Percentiles rank a stretch among this genome's conserved stretches.
phyloP scores from a whole-genome alignment of 1,139 yeast species.

The Suhomyces choctaworum region DNA sequence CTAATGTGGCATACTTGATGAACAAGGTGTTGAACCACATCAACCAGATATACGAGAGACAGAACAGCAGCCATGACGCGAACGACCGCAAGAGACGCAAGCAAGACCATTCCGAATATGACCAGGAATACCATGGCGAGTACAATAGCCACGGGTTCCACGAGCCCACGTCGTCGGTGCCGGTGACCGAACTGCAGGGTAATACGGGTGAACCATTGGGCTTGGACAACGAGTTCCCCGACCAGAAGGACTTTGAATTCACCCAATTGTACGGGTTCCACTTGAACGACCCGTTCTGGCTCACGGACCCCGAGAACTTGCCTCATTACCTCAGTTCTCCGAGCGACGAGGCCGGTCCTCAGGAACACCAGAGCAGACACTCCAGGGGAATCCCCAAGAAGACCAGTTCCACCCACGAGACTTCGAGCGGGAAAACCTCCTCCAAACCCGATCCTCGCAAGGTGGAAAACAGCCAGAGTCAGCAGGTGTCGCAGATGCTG shows the following conservation, averaged over 20 bases:
- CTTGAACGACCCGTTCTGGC: slow-evolving; percentile 46
- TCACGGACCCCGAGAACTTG: slow-evolving; percentile 42
- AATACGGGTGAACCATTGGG: slow-evolving; percentile 1
- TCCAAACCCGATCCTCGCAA: not conserved
- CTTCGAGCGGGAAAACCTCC: not conserved
- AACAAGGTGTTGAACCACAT: slow-evolving; percentile 36
- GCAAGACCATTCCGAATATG: slow-evolving; percentile 4
- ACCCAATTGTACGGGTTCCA: slow-evolving; percentile 28
- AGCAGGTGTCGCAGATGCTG: not conserved
- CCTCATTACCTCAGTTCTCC: slow-evolving; percentile 43
- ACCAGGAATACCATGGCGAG: slow-evolving; percentile 1
- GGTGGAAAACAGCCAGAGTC: not conserved
- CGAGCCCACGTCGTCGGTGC: slow-evolving; percentile 2
- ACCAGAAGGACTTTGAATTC: slow-evolving; percentile 9
- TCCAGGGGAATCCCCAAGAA: not conserved
- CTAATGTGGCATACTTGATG: slow-evolving; percentile 35
- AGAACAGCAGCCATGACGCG: slow-evolving; percentile 9
- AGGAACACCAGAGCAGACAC: not conserved
- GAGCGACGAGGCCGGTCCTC: slow-evolving; percentile 26
- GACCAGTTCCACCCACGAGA: not conserved
- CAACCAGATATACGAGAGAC: slow-evolving; percentile 28
- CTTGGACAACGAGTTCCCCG: slow-evolving; percentile 3
- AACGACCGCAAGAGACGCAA: slow-evolving; percentile 4
- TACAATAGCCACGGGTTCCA: slow-evolving; percentile 2
- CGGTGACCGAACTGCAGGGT: not conserved